These are phyloP conservation scores for Magnolia sinica DNA, from an alignment of 164 flowering plant species.

Conservation along the genomic window DNA sequence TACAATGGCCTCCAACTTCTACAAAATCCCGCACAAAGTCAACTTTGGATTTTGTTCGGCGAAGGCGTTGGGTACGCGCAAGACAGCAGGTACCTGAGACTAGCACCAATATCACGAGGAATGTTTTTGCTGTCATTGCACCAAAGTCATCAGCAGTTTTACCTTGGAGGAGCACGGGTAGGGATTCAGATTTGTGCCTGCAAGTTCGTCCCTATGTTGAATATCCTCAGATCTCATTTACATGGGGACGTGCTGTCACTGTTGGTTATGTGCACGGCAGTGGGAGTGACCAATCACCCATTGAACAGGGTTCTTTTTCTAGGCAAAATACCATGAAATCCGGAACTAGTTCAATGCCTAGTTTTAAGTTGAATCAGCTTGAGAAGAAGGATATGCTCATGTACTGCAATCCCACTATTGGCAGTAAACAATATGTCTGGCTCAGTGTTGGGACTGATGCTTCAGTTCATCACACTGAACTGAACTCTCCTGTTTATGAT, in stretches of 20 bases:
- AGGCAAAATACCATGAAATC: slow-evolving; percentile 48
- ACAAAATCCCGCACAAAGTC: slow-evolving; percentile 45
- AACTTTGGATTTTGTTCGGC: slow-evolving; percentile 49
- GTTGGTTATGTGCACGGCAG: slow-evolving; percentile 34
- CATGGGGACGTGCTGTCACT: slow-evolving; percentile 66
- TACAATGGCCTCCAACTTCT: slow-evolving; percentile 68
- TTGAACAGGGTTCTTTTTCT: slow-evolving; percentile 44
- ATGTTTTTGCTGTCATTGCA: slow-evolving; percentile 30
- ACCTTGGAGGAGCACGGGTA: slow-evolving; percentile 76
- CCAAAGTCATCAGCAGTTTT: slow-evolving; percentile 73
- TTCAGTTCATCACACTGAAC: slow-evolving; percentile 79
- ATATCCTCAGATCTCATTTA: slow-evolving; percentile 38
- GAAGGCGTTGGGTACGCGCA: slow-evolving; percentile 72
- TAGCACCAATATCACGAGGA: slow-evolving; percentile 14
- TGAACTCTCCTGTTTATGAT: slow-evolving; percentile 90
- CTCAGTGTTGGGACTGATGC: slow-evolving; percentile 87
- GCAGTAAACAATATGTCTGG: slow-evolving; percentile 57
- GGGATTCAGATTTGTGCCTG: slow-evolving; percentile 57
- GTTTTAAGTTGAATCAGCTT: slow-evolving; percentile 64
- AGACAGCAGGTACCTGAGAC: slow-evolving; percentile 37
- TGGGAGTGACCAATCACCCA: slow-evolving; percentile 51
- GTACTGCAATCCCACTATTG: slow-evolving; percentile 42
- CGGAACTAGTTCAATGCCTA: slow-evolving; percentile 29
- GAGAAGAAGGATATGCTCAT: slow-evolving; percentile 88
- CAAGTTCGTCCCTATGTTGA: slow-evolving; percentile 73